Conservation (phyloP, 1,139 yeast genomes). For the Lodderomyces elongisporus region DNA sequence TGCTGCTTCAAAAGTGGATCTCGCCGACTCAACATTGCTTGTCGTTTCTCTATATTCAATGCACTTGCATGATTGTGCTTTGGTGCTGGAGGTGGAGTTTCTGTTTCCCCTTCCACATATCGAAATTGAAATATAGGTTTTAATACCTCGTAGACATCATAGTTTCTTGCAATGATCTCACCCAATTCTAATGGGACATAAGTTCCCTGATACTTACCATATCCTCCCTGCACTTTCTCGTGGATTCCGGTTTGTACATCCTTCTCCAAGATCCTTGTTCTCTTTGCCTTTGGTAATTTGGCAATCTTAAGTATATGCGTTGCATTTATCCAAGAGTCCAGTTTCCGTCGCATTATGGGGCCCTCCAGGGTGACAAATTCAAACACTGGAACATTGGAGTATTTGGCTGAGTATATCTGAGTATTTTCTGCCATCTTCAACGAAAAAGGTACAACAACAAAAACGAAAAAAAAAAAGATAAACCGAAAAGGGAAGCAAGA, state of each 20-base stretch:
- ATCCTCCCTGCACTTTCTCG: constrained; percentile 94
- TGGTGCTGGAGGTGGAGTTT: constrained; percentile 79
- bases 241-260: constrained; percentile 84
- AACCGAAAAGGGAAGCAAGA: not conserved
- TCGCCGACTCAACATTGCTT: constrained; percentile 14
- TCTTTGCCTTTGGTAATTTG: constrained; percentile 76
- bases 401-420: constrained; percentile 71
- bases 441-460: not conserved
- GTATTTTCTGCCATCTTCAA: constrained; percentile 21
- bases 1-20: constrained; percentile 5
- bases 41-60: constrained; percentile 43
- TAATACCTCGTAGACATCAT: constrained; percentile 63
- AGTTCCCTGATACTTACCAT: constrained; percentile 93
- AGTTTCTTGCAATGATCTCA: constrained; percentile 60
- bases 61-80: constrained; percentile 74
- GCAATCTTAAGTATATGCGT: constrained; percentile 88
- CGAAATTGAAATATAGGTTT: constrained; percentile 64
- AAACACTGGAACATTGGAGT: constrained; percentile 74
- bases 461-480: not conserved
- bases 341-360: constrained; percentile 74
- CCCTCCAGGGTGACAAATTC: constrained; percentile 68
- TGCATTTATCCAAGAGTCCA: constrained; percentile 85
- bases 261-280: constrained; percentile 79
- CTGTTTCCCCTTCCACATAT: constrained; percentile 50
- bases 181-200: constrained; percentile 79